These are phyloP conservation scores for Colletotrichum sojae DNA, from an alignment of 2,329 filamentous ascomycete species.

Conservation along the genomic window DNA sequence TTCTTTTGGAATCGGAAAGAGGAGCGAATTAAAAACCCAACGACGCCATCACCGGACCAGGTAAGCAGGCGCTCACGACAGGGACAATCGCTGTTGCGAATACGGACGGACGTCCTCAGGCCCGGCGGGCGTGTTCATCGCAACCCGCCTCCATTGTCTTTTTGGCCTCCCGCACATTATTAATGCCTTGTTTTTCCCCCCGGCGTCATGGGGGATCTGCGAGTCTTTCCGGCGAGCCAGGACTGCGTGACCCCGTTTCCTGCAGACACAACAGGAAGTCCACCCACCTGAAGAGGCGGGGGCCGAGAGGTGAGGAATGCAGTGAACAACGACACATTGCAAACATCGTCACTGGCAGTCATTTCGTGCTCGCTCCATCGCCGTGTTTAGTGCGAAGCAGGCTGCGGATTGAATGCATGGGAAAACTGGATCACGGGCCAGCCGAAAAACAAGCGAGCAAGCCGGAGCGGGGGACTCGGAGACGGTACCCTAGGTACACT, in stretches of 20 bases:
- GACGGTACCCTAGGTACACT: not conserved
- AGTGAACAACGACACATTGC: not conserved
- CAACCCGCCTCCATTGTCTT: not conserved
- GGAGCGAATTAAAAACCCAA: slow-evolving; percentile 2
- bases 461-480: slow-evolving; percentile 17
- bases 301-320: not conserved
- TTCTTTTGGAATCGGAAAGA: not conserved
- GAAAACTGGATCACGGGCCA: slow-evolving; percentile 9
- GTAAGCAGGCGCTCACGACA: not conserved
- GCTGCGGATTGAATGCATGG: slow-evolving; percentile 28
- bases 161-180: not conserved
- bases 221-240: no score
- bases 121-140: not conserved
- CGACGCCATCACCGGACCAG: slow-evolving; percentile 4
- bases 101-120: not conserved
- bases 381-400: slow-evolving; percentile 22
- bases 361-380: slow-evolving; percentile 2
- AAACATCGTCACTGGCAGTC: not conserved
- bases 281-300: slow-evolving; percentile 4
- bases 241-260: not conserved
- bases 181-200: not conserved
- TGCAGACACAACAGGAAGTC: slow-evolving; percentile 1
- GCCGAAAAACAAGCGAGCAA: slow-evolving; percentile 7
- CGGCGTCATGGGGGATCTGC: no score
- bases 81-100: slow-evolving; percentile 6